phyloP scores from a whole-genome alignment of 345 rosid species.

The Dipteronia dyeriana region DNA sequence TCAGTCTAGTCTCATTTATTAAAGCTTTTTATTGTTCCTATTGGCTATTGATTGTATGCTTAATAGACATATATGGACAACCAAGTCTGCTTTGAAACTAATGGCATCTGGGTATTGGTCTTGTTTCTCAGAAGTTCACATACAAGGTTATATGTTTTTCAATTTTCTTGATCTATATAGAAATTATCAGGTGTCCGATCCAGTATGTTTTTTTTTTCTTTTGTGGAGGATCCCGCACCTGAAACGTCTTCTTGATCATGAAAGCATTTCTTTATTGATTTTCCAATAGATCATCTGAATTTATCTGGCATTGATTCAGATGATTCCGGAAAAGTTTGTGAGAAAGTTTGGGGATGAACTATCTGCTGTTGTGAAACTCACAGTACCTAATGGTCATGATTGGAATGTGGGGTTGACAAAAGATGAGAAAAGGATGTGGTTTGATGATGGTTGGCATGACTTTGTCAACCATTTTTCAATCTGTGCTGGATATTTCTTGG shows the following conservation, averaged over 20 bases:
- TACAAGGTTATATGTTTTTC: background rate
- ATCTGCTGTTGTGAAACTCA: conserved; percentile 32
- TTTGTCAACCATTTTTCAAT: conserved; percentile 37
- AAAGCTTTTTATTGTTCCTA: too few relatives aligned
- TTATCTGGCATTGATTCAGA: conserved; percentile 24
- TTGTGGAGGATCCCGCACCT: too few relatives aligned
- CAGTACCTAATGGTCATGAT: conserved; percentile 33
- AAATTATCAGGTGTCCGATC: too few relatives aligned
- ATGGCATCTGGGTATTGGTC: background rate
- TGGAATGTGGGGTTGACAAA: conserved; percentile 40
- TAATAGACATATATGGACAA: background rate
- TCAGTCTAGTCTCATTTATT: too few relatives aligned
- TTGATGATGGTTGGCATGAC: conserved; percentile 45
- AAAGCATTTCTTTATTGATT: too few relatives aligned
- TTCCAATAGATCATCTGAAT: background rate
- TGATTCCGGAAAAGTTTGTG: conserved; percentile 40
- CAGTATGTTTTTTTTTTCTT: too few relatives aligned
- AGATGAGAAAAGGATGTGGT: conserved; percentile 29
- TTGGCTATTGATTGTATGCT: too few relatives aligned
- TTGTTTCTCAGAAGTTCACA: background rate
- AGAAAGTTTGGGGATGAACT: conserved; percentile 37
- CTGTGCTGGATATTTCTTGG: conserved; percentile 30
- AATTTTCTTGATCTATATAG: too few relatives aligned
- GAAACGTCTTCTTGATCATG: too few relatives aligned
- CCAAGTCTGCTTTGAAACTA: background rate